Base-by-base conservation (phyloP, 768 basidiomycete genomes). In the Kwoniella bestiolae region DNA sequence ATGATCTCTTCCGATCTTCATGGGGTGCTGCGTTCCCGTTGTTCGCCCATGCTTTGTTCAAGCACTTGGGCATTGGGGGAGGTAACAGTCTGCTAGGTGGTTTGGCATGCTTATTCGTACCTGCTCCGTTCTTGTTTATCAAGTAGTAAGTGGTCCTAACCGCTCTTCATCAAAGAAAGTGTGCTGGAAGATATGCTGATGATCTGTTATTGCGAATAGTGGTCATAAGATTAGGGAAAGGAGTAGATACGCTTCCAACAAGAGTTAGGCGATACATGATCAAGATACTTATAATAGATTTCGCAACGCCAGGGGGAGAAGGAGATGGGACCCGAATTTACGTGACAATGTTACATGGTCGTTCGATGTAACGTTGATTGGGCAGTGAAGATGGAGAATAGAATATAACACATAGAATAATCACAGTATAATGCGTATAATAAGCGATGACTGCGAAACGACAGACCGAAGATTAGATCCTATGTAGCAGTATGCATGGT, bases 51-150 rank as follows among this genome's bases (percentile, higher is more conserved):
- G 62, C 67, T 3, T 25, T 68, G 41, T 63, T 68, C 67, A 51
- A 52, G 38, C 46, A 60, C 29, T 34, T 68, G 14, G 67, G 67
- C 21, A 63, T 60, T 26, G 57, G 56, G 18, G 55, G 67, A n/a
- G 62, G 61, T 5, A 53, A 50, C n/a, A 57, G 62, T 50, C 21
- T 68, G 32, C 21, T 68, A 7, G 67, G 67, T 3, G 55, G 55
- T 21, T n/a, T 68, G 5, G 62, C 62, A 23, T 44, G 35, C 26
- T 41, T 63, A 11, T 68, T 68, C 60, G 46, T 68, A 16, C 67
- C 67, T 8, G 67, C 62, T 26, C 67, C 67, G 6, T 68, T 67
- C 66, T 35, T 67, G n/a, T 67, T 67, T 52, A 67, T 67, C 59
- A 67, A 67, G 35, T 67, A 61, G 65, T 66, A 35, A 60, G 65